These are phyloP conservation scores for Apodospora peruviana DNA, from an alignment of 495 filamentous ascomycete species.

Conservation along the genomic window DNA sequence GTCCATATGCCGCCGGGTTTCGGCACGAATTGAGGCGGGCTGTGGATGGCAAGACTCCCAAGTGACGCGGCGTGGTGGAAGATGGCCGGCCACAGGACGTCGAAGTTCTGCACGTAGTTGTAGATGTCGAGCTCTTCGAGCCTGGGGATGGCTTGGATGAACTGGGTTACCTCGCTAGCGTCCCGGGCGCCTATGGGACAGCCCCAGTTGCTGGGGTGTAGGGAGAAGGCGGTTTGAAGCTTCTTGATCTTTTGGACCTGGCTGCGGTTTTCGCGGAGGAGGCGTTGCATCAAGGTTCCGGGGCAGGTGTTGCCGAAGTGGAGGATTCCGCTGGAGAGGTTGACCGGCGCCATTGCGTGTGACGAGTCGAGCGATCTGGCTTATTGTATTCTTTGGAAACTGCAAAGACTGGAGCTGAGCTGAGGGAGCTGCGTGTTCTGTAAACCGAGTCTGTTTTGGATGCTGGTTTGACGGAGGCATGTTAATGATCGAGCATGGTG, in stretches of 20 bases:
- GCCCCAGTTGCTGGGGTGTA: neutral
- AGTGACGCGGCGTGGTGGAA: constrained; percentile 7
- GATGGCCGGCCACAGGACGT: constrained; percentile 8
- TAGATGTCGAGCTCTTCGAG: constrained; percentile 6
- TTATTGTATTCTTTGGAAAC: no score
- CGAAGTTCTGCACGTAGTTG: constrained; percentile 7
- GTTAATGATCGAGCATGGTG: no score
- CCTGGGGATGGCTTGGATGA: constrained; percentile 6
- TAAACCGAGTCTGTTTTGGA: no score
- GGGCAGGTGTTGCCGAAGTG: constrained; percentile 7
- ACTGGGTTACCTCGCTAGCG: constrained; percentile 1
- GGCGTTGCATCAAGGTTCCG: constrained; percentile 9
- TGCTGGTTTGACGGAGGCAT: no score
- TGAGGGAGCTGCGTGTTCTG: no score
- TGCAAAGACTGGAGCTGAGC: no score
- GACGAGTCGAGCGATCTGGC: no score
- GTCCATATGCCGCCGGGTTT: constrained; percentile 1
- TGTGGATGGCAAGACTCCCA: constrained; percentile 7
- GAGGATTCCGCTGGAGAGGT: constrained; percentile 5
- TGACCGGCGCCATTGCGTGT: neutral
- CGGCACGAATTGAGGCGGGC: neutral
- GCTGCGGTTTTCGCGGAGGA: neutral
- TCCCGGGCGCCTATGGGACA: constrained; percentile 1
- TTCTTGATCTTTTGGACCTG: constrained; percentile 7
- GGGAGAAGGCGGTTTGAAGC: constrained; percentile 3